Evolutionary conservation across 768 basidiomycete species (phyloP).

Genomic region (Rubroboletus pulcherrimus): DNA sequence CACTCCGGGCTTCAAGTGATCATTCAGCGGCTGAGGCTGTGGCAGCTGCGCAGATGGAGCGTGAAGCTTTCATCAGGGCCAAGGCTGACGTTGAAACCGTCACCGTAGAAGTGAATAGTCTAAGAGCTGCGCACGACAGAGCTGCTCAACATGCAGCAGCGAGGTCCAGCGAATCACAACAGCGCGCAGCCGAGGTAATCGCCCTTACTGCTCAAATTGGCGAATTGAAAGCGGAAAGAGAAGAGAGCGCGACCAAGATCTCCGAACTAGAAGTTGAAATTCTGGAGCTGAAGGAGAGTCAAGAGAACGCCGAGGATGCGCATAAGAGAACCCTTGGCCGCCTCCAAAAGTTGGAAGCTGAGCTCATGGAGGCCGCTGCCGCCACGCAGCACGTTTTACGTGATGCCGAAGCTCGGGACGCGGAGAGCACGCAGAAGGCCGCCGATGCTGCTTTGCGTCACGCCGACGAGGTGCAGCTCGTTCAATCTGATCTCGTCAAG

Average conservation of each 20-base stretch:
- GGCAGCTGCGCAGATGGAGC: constrained; percentile 56
- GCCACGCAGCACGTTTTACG: constrained; percentile 48
- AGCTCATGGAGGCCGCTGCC: constrained; percentile 46
- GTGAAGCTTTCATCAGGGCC: constrained; percentile 59
- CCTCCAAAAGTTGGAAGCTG: constrained; percentile 50
- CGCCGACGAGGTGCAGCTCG: constrained; percentile 42
- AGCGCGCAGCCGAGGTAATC: constrained; percentile 40
- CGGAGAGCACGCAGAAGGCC: constrained; percentile 37
- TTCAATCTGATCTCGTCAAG: constrained; percentile 42
- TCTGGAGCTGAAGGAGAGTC: constrained; percentile 68
- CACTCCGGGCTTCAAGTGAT: constrained; percentile 44
- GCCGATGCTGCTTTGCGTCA: constrained; percentile 43
- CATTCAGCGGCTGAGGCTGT: constrained; percentile 41
- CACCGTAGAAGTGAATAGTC: constrained; percentile 45
- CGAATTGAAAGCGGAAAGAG: constrained; percentile 59
- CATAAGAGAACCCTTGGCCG: constrained; percentile 42
- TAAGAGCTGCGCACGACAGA: constrained; percentile 48
- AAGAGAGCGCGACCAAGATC: constrained; percentile 65
- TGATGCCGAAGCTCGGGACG: constrained; percentile 46
- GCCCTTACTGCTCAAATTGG: constrained; percentile 47
- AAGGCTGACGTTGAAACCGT: constrained; percentile 58
- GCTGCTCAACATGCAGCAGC: constrained; percentile 46
- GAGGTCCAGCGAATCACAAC: constrained; percentile 46
- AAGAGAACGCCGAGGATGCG: constrained; percentile 62
- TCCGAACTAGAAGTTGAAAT: constrained; percentile 83